A percentile compares a stretch with the other conserved stretches of the same genome.
These are phyloP conservation scores for Cytidiella melzeri DNA, from an alignment of 768 basidiomycete species.

Conservation along the genomic window DNA sequence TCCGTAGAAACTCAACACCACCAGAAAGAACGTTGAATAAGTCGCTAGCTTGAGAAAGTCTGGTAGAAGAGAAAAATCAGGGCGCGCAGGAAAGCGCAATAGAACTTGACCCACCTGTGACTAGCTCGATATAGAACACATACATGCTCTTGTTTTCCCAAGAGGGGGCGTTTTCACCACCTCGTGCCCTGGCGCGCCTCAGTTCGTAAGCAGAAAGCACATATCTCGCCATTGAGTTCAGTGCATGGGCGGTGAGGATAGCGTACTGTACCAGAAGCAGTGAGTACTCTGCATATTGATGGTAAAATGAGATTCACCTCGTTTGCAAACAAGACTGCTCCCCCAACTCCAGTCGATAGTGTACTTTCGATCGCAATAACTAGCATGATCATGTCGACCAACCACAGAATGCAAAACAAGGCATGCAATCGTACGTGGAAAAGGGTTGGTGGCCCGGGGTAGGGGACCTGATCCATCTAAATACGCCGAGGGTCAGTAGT, in stretches of 20 bases:
- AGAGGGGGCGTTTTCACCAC: conserved; percentile 79
- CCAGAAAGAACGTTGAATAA: conserved; percentile 88
- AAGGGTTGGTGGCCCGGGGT: conserved; percentile 73
- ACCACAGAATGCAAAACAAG: conserved; percentile 71
- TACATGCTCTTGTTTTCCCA: conserved; percentile 99
- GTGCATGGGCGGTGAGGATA: conserved; percentile 75
- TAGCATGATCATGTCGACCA: conserved; percentile 72
- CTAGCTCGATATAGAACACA: conserved; percentile 89
- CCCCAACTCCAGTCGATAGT: conserved; percentile 70
- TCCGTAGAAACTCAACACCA: conserved; percentile 92
- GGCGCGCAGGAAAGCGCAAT: neutral
- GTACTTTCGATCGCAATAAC: conserved; percentile 77
- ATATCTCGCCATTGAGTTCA: conserved; percentile 80
- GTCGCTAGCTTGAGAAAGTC: conserved; percentile 92
- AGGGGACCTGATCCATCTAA: conserved; percentile 95
- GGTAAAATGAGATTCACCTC: conserved; percentile 50
- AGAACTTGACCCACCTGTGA: conserved; percentile 60
- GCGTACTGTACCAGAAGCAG: conserved; percentile 60
- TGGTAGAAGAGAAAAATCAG: conserved; percentile 27
- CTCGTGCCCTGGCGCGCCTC: conserved; percentile 66
- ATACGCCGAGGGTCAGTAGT: neutral
- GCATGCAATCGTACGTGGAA: conserved; percentile 82
- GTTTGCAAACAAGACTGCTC: conserved; percentile 92
- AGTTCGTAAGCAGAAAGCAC: conserved; percentile 76
- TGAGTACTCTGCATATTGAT: neutral